Evolutionary conservation across 805 yeast species (phyloP).

Genomic region (Wickerhamomyces kurtzmanii): DNA sequence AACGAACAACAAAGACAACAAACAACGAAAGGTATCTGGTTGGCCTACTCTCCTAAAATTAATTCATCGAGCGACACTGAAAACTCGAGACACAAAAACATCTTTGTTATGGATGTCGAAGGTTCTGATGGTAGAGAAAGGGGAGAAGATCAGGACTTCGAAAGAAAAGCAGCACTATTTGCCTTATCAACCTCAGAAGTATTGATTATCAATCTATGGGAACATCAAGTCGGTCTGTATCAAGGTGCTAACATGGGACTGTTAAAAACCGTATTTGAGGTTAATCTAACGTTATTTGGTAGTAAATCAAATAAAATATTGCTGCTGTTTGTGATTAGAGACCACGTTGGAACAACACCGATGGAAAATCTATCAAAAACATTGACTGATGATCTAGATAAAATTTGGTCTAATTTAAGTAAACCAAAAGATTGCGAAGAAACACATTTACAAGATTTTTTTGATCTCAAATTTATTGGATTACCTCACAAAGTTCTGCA

Average conservation of each 20-base stretch:
- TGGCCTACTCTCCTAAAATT: constrained; percentile 44
- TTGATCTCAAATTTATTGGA: constrained; percentile 75
- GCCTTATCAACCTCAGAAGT: constrained; percentile 90
- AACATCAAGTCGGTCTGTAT: constrained; percentile 90
- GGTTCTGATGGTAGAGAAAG: constrained; percentile 98
- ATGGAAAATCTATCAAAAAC: constrained; percentile 60
- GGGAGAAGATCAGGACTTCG: constrained; percentile 98
- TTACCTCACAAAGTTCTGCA: constrained; percentile 81
- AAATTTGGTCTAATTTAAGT: constrained; percentile 68
- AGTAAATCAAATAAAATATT: constrained; percentile 46
- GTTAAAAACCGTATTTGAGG: constrained; percentile 92
- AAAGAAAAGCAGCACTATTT: constrained; percentile 90
- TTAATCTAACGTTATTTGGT: constrained; percentile 79
- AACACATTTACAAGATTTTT: constrained; percentile 59
- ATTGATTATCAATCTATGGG: constrained; percentile 91
- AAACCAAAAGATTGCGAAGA: constrained; percentile 61
- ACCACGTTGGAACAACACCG: constrained; percentile 84
- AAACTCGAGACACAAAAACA: constrained; percentile 20
- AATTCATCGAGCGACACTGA: constrained; percentile 13
- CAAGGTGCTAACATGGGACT: constrained; percentile 98
- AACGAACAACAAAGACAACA: constrained; percentile 79
- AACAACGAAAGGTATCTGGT: constrained; percentile 82
- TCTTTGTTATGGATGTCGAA: constrained; percentile 92
- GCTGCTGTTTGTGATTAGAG: constrained; percentile 82
- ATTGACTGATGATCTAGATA: constrained; percentile 56